These are phyloP conservation scores for Sporothrix brunneoviolacea DNA, from an alignment of 2,329 filamentous ascomycete species.

Conservation along the genomic window DNA sequence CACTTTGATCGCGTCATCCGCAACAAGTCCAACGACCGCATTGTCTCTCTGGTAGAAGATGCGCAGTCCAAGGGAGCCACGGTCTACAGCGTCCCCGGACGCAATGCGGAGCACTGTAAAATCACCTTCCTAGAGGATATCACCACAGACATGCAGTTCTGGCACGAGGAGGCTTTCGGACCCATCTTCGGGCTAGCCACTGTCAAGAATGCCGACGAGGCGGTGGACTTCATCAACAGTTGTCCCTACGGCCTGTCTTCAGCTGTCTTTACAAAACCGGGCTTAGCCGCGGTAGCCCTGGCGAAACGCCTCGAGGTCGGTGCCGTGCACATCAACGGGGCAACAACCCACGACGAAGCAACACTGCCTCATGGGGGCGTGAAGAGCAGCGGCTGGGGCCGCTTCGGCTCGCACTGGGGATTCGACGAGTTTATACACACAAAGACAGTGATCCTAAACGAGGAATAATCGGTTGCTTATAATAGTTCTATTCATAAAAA, in stretches of 20 bases:
- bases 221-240: constrained; percentile 68
- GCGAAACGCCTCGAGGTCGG: constrained; percentile 60
- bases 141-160: constrained; percentile 66
- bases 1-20: constrained; percentile 64
- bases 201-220: constrained; percentile 63
- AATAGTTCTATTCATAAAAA: too few relatives aligned
- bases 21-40: constrained; percentile 40
- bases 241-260: constrained; percentile 70
- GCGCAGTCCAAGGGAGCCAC: constrained; percentile 61
- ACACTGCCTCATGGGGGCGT: constrained; percentile 58
- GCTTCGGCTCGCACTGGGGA: constrained; percentile 34
- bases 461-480: too few relatives aligned
- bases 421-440: constrained; percentile 8
- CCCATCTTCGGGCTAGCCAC: constrained; percentile 63
- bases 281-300: constrained; percentile 45
- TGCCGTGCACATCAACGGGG: constrained; percentile 59
- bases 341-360: constrained; percentile 60
- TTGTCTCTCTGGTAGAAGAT: constrained; percentile 59
- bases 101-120: too few relatives aligned
- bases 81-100: constrained; percentile 30
- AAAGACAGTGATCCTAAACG: constrained; percentile 8
- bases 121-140: constrained; percentile 54
- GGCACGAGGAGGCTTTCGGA: constrained; percentile 68
- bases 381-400: constrained; percentile 57
- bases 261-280: constrained; percentile 68